Evolutionary conservation across 306 rosid genomes (phyloP).

Genomic region (Sphenostylis stenocarpa): DNA sequence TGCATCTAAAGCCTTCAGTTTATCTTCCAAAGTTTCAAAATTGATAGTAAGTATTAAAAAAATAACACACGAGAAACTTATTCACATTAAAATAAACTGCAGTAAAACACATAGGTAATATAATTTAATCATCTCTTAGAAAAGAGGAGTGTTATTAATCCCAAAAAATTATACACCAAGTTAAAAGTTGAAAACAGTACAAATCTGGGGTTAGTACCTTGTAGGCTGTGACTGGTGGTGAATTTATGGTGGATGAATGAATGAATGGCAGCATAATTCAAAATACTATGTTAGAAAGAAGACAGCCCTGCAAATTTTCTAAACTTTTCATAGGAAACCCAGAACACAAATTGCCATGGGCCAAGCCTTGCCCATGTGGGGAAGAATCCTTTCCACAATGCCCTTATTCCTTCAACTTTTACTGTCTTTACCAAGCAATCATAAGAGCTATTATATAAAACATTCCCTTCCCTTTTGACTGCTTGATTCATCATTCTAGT

Average conservation of each 20-base stretch:
- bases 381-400: slow-evolving; percentile 92
- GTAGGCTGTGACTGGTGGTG: background rate
- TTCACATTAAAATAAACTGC: background rate
- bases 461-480: slow-evolving; percentile 46
- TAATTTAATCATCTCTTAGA: background rate
- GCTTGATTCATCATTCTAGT: slow-evolving; percentile 90
- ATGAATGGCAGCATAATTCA: background rate
- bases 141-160: background rate
- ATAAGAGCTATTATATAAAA: slow-evolving; percentile 56
- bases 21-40: background rate
- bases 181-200: background rate
- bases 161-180: background rate
- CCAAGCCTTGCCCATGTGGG: slow-evolving; percentile 97
- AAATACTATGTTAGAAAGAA: slow-evolving; percentile 52
- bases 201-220: slow-evolving; percentile 3
- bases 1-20: background rate
- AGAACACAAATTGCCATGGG: slow-evolving; percentile 92
- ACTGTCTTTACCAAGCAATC: slow-evolving; percentile 83
- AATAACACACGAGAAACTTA: background rate
- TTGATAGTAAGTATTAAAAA: background rate
- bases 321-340: slow-evolving; percentile 91
- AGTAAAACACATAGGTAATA: background rate
- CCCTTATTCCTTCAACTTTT: slow-evolving; percentile 75
- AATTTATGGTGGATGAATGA: slow-evolving; percentile 28
- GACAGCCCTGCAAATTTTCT: slow-evolving; percentile 76